Evolutionary conservation across 371 early-diverging fungal genomes (phyloP), one percentile per base, ranked within the genome.

Genomic region (Mortierella sp.): DNA sequence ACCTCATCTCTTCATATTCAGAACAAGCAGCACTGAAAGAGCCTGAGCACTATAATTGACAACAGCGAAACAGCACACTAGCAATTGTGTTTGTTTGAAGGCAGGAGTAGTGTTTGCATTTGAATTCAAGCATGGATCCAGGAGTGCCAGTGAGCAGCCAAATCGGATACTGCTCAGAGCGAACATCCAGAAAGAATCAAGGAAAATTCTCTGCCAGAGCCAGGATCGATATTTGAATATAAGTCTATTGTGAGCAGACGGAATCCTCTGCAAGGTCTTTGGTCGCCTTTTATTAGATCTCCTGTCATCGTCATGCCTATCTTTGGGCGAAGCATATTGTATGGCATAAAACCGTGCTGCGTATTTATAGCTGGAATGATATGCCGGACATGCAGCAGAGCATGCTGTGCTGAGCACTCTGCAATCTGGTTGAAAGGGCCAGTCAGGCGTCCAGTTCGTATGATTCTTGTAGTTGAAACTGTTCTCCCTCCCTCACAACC

Each of bases 91-190:
- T n/a, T n/a, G n/a, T n/a, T n/a, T n/a, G n/a, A n/a, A n/a, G n/a
- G n/a, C n/a, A n/a, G 37, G 14, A 34, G 37, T 7, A 34, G 37
- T 34, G 37, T 14, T 34, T 34, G 37, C 37, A 34, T 34, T 11
- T 34, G 11, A 34, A 11, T n/a, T n/a, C n/a, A n/a, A n/a, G n/a
- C n/a, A 39, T 39, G 17, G 44, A 44, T 42, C 42, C 55, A 54
- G 55, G 55, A 42, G 55, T 31, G 24, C n/a, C 19, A 42, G 26
- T 42, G 17, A 54, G 11, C 28, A 52, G 32, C 19, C 27, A 37
- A 28, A 50, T 50, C 19, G 30, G 30, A 12, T 50, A 28, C n/a
- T n/a, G n/a, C n/a, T n/a, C 41, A 31, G 32, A 55, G 41, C 26
- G 41, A 55, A 26, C 21, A 27, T 11, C 15, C 9, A 42, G n/a